phyloP scores from a whole-genome alignment of 2,329 filamentous ascomycete species.

The Ambrosiella cleistominuta region DNA sequence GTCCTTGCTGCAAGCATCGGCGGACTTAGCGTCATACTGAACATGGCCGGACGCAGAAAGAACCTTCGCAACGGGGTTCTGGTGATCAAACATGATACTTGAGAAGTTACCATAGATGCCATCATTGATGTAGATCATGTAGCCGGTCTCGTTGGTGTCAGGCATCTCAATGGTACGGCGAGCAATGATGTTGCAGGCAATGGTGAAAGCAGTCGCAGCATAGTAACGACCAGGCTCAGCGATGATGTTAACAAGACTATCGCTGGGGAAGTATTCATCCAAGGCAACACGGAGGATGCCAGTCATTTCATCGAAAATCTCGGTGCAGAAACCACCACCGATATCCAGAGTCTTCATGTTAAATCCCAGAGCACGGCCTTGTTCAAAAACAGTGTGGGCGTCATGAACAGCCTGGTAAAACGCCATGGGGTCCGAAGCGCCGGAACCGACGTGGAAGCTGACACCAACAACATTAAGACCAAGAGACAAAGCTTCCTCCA shows the following conservation, averaged over 20 bases:
- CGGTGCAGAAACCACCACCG: conserved; percentile 78
- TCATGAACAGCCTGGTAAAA: conserved; percentile 86
- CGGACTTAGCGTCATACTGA: conserved; percentile 37
- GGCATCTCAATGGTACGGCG: conserved; percentile 73
- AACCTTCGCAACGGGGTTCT: conserved; percentile 72
- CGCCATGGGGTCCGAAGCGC: conserved; percentile 79
- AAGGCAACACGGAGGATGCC: conserved; percentile 60
- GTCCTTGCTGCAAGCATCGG: conserved; percentile 24
- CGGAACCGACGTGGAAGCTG: conserved; percentile 95
- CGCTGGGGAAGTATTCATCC: conserved; percentile 71
- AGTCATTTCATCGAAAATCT: conserved; percentile 85
- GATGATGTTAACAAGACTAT: conserved; percentile 60
- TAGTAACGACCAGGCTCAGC: conserved; percentile 96
- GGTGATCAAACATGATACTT: conserved; percentile 98
- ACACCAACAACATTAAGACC: conserved; percentile 86
- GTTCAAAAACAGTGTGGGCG: conserved; percentile 74
- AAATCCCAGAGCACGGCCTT: conserved; percentile 60
- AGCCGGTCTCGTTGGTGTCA: conserved; percentile 46
- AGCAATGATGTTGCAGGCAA: conserved; percentile 91
- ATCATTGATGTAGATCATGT: conserved; percentile 97
- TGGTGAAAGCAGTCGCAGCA: conserved; percentile 78
- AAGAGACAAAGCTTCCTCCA: conserved; percentile 63
- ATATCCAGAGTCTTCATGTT: conserved; percentile 78
- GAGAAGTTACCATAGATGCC: conserved; percentile 97
- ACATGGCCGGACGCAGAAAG: conserved; percentile 44